Conservation (phyloP, 2,329 filamentous ascomycete species). For the Trichoderma breve region DNA sequence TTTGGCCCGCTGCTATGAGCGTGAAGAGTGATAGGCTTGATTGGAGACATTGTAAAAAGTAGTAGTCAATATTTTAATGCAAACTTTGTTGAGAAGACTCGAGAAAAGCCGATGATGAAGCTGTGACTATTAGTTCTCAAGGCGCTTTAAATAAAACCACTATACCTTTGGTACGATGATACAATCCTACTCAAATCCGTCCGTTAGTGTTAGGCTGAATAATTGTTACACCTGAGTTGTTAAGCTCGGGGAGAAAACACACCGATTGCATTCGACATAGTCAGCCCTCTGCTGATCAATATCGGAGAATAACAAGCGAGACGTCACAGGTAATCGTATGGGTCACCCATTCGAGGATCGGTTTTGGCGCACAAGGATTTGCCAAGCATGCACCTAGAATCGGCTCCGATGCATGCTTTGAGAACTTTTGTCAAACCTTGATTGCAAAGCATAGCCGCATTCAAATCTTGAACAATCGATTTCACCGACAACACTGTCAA, state of each 20-base stretch:
- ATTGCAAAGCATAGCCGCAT: neutral
- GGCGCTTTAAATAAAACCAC: neutral
- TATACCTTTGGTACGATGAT: neutral
- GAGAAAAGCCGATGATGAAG: neutral
- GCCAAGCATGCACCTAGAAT: neutral
- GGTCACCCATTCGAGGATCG: neutral
- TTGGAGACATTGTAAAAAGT: neutral
- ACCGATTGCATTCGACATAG: neutral
- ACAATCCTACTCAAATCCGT: neutral
- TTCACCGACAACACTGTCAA: neutral
- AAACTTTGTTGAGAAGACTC: neutral
- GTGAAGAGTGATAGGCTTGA: neutral
- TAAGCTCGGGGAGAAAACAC: neutral
- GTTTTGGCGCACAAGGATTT: neutral
- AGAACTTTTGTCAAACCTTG: neutral
- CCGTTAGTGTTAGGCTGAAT: neutral
- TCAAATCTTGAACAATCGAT: neutral
- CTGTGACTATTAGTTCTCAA: neutral
- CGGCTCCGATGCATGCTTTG: neutral
- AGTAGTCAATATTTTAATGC: neutral
- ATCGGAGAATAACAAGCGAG: neutral
- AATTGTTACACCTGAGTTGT: neutral
- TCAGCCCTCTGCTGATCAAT: neutral
- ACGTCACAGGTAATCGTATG: neutral
- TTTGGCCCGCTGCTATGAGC: neutral